A percentile compares a stretch with the other conserved stretches of the same genome.
These are phyloP conservation scores for Rutidosis leptorrhynchoides DNA, from an alignment of 129 eudicot species.

Conservation along the genomic window DNA sequence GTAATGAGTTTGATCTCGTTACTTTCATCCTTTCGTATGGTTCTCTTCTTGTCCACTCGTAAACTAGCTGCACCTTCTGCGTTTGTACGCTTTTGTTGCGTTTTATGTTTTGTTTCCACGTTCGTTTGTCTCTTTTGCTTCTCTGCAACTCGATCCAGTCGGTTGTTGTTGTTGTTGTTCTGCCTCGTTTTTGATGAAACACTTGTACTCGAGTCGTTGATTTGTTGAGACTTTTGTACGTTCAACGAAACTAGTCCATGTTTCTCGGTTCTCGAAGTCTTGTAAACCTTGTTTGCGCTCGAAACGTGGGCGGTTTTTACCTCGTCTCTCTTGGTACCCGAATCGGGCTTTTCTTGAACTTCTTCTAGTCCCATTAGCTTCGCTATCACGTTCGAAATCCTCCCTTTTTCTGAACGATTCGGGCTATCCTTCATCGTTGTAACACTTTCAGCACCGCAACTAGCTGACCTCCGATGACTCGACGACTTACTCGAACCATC, in stretches of 20 bases:
- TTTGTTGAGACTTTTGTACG: conserved; percentile 28
- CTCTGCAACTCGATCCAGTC: conserved; percentile 16
- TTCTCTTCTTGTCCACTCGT: conserved; percentile 29
- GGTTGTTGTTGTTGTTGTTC: conserved; percentile 23
- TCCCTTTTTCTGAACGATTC: conserved; percentile 50
- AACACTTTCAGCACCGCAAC: conserved; percentile 32
- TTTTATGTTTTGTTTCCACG: conserved; percentile 24
- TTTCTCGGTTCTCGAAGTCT: conserved; percentile 8
- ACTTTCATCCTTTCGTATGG: conserved; percentile 29
- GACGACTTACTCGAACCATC: conserved; percentile 21
- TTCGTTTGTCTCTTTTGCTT: conserved; percentile 19
- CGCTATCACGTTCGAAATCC: conserved; percentile 79
- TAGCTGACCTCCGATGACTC: conserved; percentile 23
- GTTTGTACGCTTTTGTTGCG: conserved; percentile 26
- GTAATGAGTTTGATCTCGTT: conserved; percentile 27
- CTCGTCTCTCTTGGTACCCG: conserved; percentile 25
- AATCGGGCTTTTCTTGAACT: conserved; percentile 35
- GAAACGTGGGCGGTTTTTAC: conserved; percentile 18
- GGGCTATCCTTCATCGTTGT: conserved; percentile 18
- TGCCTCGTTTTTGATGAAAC: conserved; percentile 25
- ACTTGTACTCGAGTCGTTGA: neutral
- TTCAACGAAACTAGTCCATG: conserved; percentile 20
- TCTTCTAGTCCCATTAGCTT: conserved; percentile 94
- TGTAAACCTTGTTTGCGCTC: conserved; percentile 8
- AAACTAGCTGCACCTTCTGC: conserved; percentile 23